A percentile compares a stretch with the other conserved stretches of the same genome.
phyloP scores from a whole-genome alignment of 805 yeast genomes.

The Saturnispora gosingensis region DNA sequence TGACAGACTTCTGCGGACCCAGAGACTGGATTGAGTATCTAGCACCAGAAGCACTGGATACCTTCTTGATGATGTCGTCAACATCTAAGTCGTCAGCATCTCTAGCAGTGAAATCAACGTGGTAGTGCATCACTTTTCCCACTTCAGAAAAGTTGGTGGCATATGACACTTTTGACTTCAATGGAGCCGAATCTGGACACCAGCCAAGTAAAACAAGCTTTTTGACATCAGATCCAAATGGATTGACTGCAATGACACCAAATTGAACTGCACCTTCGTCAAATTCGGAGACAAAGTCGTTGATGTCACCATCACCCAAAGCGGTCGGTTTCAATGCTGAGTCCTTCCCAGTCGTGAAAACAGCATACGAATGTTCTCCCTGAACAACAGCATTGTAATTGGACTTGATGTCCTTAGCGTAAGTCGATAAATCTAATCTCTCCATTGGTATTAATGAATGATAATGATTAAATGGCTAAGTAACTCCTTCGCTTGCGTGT shows the following conservation, averaged over 20 bases:
- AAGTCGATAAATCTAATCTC: conserved; percentile 50
- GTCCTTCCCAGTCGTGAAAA: conserved; percentile 64
- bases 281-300: conserved; percentile 72
- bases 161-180: conserved; percentile 62
- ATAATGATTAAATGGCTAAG: background rate
- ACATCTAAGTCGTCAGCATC: conserved; percentile 83
- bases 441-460: conserved; percentile 32
- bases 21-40: conserved; percentile 63
- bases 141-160: conserved; percentile 73
- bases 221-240: conserved; percentile 84
- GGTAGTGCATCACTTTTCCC: conserved; percentile 72
- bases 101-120: conserved; percentile 95
- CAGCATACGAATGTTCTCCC: conserved; percentile 72
- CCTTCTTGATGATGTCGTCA: conserved; percentile 60
- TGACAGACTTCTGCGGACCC: conserved; percentile 13
- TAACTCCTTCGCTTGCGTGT: background rate
- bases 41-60: conserved; percentile 92
- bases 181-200: conserved; percentile 96
- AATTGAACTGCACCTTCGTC: conserved; percentile 84
- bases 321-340: conserved; percentile 38
- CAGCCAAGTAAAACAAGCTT: conserved; percentile 84
- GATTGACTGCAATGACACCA: conserved; percentile 80
- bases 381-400: conserved; percentile 72
- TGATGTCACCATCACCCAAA: conserved; percentile 56
- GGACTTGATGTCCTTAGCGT: conserved; percentile 66